Evolutionary conservation across 2,329 filamentous ascomycete species (phyloP).

Genomic region (Trichoderma sp.): DNA sequence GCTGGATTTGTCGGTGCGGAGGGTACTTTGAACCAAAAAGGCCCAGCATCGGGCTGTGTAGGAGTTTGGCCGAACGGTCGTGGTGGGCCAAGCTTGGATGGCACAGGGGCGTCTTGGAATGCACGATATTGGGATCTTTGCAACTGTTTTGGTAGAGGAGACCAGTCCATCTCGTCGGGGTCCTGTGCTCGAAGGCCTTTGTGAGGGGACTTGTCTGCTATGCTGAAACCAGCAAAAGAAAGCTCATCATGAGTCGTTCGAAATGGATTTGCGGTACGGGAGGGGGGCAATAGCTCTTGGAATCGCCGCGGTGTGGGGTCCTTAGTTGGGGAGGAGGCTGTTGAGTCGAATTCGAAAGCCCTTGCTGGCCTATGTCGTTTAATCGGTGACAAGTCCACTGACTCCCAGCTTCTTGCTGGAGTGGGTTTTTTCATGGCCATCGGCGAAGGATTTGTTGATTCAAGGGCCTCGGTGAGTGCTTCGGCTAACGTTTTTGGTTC

Average conservation of each 20-base stretch:
- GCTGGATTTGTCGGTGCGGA: constrained; percentile 68
- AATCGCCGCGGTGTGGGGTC: constrained; percentile 8
- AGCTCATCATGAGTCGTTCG: constrained; percentile 1
- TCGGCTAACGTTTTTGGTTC: constrained; percentile 49
- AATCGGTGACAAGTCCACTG: constrained; percentile 20
- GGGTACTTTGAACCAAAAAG: constrained; percentile 72
- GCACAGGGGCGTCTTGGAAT: constrained; percentile 50
- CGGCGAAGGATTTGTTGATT: constrained; percentile 30
- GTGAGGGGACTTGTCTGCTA: constrained; percentile 29
- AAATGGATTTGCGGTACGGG: constrained; percentile 4
- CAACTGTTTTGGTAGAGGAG: constrained; percentile 49
- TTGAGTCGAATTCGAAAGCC: constrained; percentile 1
- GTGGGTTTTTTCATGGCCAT: constrained; percentile 20
- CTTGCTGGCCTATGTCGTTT: constrained; percentile 6
- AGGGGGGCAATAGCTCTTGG: constrained; percentile 8
- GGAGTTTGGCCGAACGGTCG: constrained; percentile 50
- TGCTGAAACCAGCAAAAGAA: constrained; percentile 21
- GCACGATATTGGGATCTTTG: constrained; percentile 54
- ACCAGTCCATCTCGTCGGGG: constrained; percentile 73
- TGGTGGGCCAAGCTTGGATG: constrained; percentile 43
- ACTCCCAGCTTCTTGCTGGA: neutral
- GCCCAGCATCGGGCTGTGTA: constrained; percentile 44
- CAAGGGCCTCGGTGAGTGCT: constrained; percentile 38
- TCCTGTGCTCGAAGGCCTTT: constrained; percentile 37
- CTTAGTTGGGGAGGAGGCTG: constrained; percentile 24